phyloP scores from a whole-genome alignment of 1,139 yeast genomes.

The Candida mesenterica region DNA sequence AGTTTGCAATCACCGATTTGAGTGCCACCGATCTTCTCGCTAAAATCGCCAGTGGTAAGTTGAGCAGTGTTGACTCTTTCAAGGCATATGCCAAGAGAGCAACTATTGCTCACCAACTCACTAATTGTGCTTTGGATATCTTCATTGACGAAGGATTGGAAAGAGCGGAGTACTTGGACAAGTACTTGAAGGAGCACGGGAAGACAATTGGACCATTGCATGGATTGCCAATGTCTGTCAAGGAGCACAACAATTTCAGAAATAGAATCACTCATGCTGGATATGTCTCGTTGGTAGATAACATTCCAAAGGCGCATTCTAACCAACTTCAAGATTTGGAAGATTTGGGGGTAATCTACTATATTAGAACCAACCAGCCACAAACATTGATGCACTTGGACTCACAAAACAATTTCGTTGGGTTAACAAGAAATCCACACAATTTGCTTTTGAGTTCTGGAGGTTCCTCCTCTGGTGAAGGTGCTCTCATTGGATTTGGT shows the following conservation, averaged over 20 bases:
- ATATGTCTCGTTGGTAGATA: slow-evolving; percentile 54
- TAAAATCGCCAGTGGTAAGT: slow-evolving; percentile 37
- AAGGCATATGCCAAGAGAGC: slow-evolving; percentile 59
- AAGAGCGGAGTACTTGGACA: slow-evolving; percentile 56
- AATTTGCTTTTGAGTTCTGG: slow-evolving; percentile 43
- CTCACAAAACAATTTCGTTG: slow-evolving; percentile 40
- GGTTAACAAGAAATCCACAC: slow-evolving; percentile 39
- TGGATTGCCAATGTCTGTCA: slow-evolving; percentile 75
- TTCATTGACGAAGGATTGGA: slow-evolving; percentile 55
- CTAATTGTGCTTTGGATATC: slow-evolving; percentile 59
- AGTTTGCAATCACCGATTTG: slow-evolving; percentile 48
- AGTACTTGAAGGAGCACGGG: slow-evolving; percentile 49
- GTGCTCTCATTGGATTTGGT: slow-evolving; percentile 62
- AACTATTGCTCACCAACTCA: slow-evolving; percentile 56
- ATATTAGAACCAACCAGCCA: slow-evolving; percentile 46
- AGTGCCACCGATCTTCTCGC: slow-evolving; percentile 36
- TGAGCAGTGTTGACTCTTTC: slow-evolving; percentile 41
- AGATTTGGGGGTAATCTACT: slow-evolving; percentile 66
- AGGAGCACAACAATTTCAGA: slow-evolving; percentile 64
- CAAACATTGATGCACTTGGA: slow-evolving; percentile 51
- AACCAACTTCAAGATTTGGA: slow-evolving; percentile 51
- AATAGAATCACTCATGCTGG: slow-evolving; percentile 63
- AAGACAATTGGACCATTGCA: slow-evolving; percentile 71
- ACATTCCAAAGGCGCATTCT: slow-evolving; percentile 51
- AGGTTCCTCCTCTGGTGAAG: slow-evolving; percentile 81